Base-by-base conservation (phyloP, 352 stramenopile species). In the Phytophthora idaei region DNA sequence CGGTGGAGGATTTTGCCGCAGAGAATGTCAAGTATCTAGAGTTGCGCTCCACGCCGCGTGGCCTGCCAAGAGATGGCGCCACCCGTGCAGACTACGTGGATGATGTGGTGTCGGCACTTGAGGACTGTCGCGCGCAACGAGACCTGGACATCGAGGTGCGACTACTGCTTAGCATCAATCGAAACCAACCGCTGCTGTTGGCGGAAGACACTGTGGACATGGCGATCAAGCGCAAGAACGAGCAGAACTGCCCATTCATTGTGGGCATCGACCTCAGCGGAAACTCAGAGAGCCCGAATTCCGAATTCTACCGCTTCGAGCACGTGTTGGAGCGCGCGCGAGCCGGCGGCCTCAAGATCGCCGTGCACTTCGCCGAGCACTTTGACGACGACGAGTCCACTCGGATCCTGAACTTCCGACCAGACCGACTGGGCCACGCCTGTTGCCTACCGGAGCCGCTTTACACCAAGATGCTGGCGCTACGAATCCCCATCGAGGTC, bases 351-450 rank as follows among this genome's bases (percentile, higher is more conserved):
- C 77, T 98, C 15, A 92, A 92, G 61, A 69, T 98, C 25, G 90
- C 93, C 10, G 73, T 98, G 48, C 95, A 98, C 71, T 98, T 95
- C 76, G 95, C 92, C 2, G 94, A 98, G 73, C 81, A 98, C 44
- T 90, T 88, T 57, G 84, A 94, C 64, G 83, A 93, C 47, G 71
- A 81, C 28, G 92, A 98, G 64, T 83, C 88, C 10, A 61, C 73
- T 27, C 73, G 73, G 5, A 95, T 98, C 49, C 73, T 98, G 12
- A 55, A 80, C 29, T 98, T 98, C 66, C 59, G 67, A 12, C 95
- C 95, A 3, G 91, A 98, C 71, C 90, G 95, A 58, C 64, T 98
- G 47, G 95, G 95, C 31, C 95, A 98, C 63, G 92, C 92, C 15
- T 89, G 96, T 32, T 90, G 90, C 36, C 62, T 98, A 14, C 80